These are phyloP conservation scores for Aurifilum marmelostoma DNA, from an alignment of 2,329 filamentous ascomycete species.

Conservation along the genomic window DNA sequence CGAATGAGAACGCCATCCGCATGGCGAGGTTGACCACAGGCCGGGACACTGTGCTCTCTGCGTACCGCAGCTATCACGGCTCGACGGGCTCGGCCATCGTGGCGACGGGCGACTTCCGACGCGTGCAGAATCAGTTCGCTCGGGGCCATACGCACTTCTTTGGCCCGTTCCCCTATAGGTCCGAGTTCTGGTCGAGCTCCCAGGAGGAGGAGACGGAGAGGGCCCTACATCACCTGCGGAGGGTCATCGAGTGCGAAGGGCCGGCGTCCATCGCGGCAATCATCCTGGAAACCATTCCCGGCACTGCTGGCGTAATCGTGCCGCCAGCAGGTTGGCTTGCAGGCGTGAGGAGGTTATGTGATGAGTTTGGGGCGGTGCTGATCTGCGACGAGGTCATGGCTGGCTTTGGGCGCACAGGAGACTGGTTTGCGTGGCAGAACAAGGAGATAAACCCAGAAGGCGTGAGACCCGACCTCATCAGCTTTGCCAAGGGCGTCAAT, in stretches of 20 bases:
- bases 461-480: conserved; percentile 23
- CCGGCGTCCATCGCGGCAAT: conserved; percentile 19
- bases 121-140: conserved; percentile 29
- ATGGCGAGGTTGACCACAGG: conserved; percentile 28
- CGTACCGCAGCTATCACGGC: conserved; percentile 34
- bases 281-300: conserved; percentile 25
- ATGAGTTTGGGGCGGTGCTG: conserved; percentile 27
- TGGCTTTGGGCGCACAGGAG: conserved; percentile 25
- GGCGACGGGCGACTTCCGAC: conserved; percentile 33
- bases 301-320: conserved; percentile 26
- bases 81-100: conserved; percentile 29
- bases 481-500: conserved; percentile 29
- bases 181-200: conserved; percentile 29
- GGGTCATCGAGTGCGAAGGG: conserved; percentile 28
- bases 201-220: conserved; percentile 24
- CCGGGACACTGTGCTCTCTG: conserved; percentile 28
- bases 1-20: conserved; percentile 29
- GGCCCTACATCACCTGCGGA: conserved; percentile 26
- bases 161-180: conserved; percentile 25
- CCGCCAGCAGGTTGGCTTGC: conserved; percentile 25
- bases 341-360: conserved; percentile 24
- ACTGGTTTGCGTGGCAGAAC: conserved; percentile 30
- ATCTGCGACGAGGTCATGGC: conserved; percentile 30
- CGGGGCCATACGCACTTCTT: conserved; percentile 29
- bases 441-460: conserved; percentile 23